Conservation (phyloP, 768 basidiomycete genomes). For the Agaricus blazei region DNA sequence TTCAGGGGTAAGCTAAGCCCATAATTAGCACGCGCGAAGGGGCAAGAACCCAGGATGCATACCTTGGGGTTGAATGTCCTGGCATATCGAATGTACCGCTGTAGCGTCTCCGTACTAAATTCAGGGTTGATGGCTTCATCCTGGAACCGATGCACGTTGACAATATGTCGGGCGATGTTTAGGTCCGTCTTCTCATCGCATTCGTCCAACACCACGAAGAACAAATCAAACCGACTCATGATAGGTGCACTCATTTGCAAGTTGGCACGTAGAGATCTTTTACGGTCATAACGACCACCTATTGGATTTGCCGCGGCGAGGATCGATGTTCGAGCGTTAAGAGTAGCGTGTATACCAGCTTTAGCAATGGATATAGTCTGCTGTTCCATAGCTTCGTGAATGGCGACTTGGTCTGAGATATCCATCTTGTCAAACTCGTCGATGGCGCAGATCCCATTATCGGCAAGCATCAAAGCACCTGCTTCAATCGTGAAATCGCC, state of each 20-base stretch:
- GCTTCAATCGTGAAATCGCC: conserved; percentile 99
- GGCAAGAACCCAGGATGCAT: conserved; percentile 11
- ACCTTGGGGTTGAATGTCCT: conserved; percentile 98
- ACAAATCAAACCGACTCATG: conserved; percentile 97
- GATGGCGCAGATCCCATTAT: conserved; percentile 99
- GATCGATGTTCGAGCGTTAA: conserved; percentile 96
- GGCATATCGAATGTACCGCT: conserved; percentile 95
- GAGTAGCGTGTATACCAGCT: conserved; percentile 96
- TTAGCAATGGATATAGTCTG: conserved; percentile 99
- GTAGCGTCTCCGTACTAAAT: conserved; percentile 94
- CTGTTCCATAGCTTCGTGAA: conserved; percentile 99
- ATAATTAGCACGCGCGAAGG: conserved; percentile 7
- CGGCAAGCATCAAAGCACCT: conserved; percentile 97
- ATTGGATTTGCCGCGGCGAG: conserved; percentile 97
- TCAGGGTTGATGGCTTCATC: conserved; percentile 94
- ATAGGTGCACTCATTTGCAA: conserved; percentile 98
- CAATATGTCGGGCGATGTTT: conserved; percentile 94
- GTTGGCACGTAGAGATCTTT: conserved; percentile 86
- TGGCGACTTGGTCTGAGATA: conserved; percentile 95
- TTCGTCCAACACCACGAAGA: conserved; percentile 97
- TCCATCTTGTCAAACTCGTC: conserved; percentile 99
- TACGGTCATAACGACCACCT: conserved; percentile 95
- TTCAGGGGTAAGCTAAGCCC: conserved; percentile 76
- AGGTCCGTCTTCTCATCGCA: conserved; percentile 90
- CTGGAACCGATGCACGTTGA: conserved; percentile 94